phyloP scores from a whole-genome alignment of 306 rosid genomes.

The Citrullus colocynthis region DNA sequence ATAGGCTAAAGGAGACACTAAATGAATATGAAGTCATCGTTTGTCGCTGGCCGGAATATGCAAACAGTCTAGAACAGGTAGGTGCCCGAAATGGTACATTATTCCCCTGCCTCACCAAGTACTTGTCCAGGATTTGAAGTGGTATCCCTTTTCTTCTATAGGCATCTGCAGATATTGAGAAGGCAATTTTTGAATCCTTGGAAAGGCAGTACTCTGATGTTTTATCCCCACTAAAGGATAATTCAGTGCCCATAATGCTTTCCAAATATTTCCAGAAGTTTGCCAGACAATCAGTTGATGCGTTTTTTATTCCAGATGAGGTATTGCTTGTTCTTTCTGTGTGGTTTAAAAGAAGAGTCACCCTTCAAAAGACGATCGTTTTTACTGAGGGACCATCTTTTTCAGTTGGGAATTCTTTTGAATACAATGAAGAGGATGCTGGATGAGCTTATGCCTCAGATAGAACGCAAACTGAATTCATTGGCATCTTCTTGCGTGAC shows the following conservation, averaged over 20 bases:
- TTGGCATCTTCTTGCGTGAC: conserved; percentile 75
- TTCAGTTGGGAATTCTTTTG: conserved; percentile 75
- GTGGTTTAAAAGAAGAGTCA: conserved; percentile 4
- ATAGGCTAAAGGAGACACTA: conserved; percentile 71
- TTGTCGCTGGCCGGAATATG: conserved; percentile 95
- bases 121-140: not conserved
- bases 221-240: conserved; percentile 77
- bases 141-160: conserved; percentile 4
- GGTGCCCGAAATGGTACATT: conserved; percentile 20
- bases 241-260: conserved; percentile 67
- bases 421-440: conserved; percentile 90
- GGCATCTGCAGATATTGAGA: conserved; percentile 87
- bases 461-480: conserved; percentile 74
- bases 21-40: conserved; percentile 77
- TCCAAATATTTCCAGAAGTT: conserved; percentile 89
- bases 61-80: conserved; percentile 71
- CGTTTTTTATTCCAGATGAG: conserved; percentile 77
- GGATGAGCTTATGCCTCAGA: conserved; percentile 63
- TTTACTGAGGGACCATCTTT: conserved; percentile 4
- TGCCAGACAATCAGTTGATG: conserved; percentile 48
- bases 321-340: conserved; percentile 10
- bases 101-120: not conserved
- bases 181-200: conserved; percentile 75
- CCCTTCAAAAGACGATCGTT: not conserved
- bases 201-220: conserved; percentile 94